A percentile compares a stretch with the other conserved stretches of the same genome.
These are phyloP conservation scores for Lodderomyces theae DNA, from an alignment of 1,139 yeast genomes.

Conservation along the genomic window DNA sequence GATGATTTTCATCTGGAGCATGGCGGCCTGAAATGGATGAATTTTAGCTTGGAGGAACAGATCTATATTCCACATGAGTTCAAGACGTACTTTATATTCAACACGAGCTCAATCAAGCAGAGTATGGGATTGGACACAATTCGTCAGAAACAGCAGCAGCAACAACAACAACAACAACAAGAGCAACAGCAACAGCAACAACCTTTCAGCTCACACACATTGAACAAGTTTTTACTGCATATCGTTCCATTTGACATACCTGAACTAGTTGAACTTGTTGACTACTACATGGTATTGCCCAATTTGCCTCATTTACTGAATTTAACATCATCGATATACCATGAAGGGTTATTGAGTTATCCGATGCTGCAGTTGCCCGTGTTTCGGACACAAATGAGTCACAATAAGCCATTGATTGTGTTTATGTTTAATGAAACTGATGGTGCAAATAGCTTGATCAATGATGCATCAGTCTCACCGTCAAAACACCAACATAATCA, in stretches of 20 bases:
- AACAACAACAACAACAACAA: not conserved
- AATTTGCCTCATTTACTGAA: constrained; percentile 4
- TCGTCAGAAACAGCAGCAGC: constrained; percentile 1
- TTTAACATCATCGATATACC: constrained; percentile 14
- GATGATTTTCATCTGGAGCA: constrained; percentile 7
- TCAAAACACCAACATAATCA: not conserved
- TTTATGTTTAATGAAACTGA: constrained; percentile 27
- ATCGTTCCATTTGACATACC: constrained; percentile 38
- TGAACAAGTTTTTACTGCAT: constrained; percentile 22
- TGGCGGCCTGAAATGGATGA: constrained; percentile 10
- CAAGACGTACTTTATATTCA: constrained; percentile 35
- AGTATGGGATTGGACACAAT: constrained; percentile 2
- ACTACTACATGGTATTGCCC: constrained; percentile 36
- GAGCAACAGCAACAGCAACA: constrained; percentile 5
- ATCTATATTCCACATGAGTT: constrained; percentile 23
- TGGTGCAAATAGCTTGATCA: not conserved
- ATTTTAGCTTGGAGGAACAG: constrained; percentile 14
- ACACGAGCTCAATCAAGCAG: constrained; percentile 17
- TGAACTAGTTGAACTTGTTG: constrained; percentile 25
- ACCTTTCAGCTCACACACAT: constrained; percentile 2
- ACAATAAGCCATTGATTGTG: constrained; percentile 30
- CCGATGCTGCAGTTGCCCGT: constrained; percentile 22
- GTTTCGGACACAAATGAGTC: constrained; percentile 21
- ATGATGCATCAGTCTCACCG: not conserved
- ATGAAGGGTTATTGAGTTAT: constrained; percentile 19